phyloP scores from a whole-genome alignment of 2,329 filamentous ascomycete genomes.

The Aspergillus puulaauensis region DNA sequence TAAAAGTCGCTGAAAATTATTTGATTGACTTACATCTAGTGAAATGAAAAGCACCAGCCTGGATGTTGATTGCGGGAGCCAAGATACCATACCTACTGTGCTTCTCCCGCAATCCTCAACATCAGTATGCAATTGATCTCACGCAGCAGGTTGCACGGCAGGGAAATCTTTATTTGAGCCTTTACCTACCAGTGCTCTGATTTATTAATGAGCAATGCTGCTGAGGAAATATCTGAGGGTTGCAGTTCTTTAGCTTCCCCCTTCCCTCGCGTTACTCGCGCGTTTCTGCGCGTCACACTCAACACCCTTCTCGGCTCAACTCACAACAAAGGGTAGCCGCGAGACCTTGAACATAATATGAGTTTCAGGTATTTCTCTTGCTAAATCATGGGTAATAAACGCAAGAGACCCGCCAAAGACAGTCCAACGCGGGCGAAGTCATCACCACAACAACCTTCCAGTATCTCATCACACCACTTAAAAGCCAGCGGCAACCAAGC shows the following conservation, averaged over 20 bases:
- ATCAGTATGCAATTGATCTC: neutral
- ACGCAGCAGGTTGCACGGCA: neutral
- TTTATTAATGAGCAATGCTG: neutral
- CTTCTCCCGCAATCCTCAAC: neutral
- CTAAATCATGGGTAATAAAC: slow-evolving; percentile 28
- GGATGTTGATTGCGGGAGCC: neutral
- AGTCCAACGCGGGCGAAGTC: slow-evolving; percentile 10
- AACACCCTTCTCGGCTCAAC: neutral
- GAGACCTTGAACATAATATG: neutral
- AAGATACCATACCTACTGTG: neutral
- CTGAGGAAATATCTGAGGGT: neutral
- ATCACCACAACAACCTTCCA: slow-evolving; percentile 29
- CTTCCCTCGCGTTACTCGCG: neutral
- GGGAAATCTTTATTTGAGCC: neutral
- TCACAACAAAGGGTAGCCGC: neutral
- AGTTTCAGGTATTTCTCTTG: neutral
- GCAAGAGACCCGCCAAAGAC: slow-evolving; percentile 41
- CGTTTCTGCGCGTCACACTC: neutral
- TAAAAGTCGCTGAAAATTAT: no score
- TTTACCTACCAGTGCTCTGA: neutral
- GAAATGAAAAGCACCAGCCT: neutral
- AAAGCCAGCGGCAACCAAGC: slow-evolving; percentile 12
- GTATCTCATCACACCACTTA: slow-evolving; percentile 19
- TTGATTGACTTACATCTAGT: no score
- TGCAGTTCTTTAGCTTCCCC: neutral